Evolutionary conservation across 1,139 yeast genomes (phyloP), one percentile per base, ranked within the genome.

Genomic region (Saccharomyces hybrid): DNA sequence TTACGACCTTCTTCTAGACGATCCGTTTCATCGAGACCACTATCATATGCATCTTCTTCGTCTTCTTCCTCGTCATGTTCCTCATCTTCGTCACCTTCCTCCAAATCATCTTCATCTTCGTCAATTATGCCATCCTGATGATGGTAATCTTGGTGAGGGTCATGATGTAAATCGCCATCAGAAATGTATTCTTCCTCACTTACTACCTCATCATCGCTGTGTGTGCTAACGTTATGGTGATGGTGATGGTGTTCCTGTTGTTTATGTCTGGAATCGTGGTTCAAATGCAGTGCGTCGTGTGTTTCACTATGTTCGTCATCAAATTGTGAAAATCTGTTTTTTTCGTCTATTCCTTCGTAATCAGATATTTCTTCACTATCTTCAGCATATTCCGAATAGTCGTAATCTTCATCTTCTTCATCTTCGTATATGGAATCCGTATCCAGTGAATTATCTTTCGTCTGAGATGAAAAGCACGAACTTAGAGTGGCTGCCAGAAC

Each of bases 1-100:
- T 86, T 82, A 48, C 89, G 83, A 29, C 91, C 84, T 67, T 88
- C 96, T 60, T 82, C 85, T 70, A 86, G 74, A 55, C 88, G 79
- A 59, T 81, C 86, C 60, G 81, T 85, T 58, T 84, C 87, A 59
- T 68, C 71, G 25, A 67, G 54, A 19, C 64, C 72, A 52, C 69
- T 69, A 44, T 70, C 74, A 48, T 70, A 73, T 14, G 65, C 70
- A 16, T 70, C 75, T 46, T 71, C 75, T 5, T 68, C 71, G 31
- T 68, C 68, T 26, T 67, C 70, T 3, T 65, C 31, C 23, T 19
- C 23, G 4, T 19, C 23, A 3, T 19, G 23, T 19, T 19, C 23
- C 9, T 27, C 42, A 9, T 49, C 26, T 25, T 47, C 29, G 7
- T 28, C 65, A 13, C 56, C 61, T 19, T 63, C 65, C 13, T 57